These are phyloP conservation scores for Morella rubra DNA, from an alignment of 306 rosid species.

Conservation along the genomic window DNA sequence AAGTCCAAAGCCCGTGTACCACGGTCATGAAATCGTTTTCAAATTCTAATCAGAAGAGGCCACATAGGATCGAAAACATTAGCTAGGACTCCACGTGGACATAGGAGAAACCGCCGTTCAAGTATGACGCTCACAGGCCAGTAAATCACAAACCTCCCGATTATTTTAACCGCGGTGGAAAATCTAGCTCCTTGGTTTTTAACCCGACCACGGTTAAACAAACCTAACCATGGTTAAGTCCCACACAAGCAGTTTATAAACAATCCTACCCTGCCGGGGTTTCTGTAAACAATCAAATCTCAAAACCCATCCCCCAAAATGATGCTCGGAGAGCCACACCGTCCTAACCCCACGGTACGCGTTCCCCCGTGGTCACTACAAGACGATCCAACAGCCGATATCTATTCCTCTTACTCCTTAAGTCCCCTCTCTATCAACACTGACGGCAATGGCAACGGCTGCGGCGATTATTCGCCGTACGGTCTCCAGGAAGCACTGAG, in stretches of 20 bases:
- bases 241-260: conserved; percentile 47
- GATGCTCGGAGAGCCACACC: conserved; percentile 82
- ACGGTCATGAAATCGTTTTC: too few relatives aligned
- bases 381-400: conserved; percentile 57
- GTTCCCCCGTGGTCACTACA: conserved; percentile 64
- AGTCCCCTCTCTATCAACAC: conserved; percentile 43
- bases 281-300: conserved; percentile 36
- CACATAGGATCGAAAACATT: conserved; percentile 16
- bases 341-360: conserved; percentile 60
- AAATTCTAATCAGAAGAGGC: background rate
- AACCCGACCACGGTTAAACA: conserved; percentile 43
- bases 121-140: background rate
- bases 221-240: conserved; percentile 46
- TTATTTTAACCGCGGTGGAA: conserved; percentile 48
- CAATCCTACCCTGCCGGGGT: conserved; percentile 30
- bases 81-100: background rate
- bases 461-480: conserved; percentile 56
- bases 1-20: background rate
- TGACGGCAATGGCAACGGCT: conserved; percentile 44
- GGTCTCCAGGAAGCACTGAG: conserved; percentile 55
- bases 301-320: conserved; percentile 22
- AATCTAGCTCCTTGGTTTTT: conserved; percentile 12
- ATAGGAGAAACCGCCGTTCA: background rate
- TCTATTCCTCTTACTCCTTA: conserved; percentile 38
- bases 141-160: conserved; percentile 17